Evolutionary conservation across 352 stramenopile species (phyloP), one percentile per base, ranked within the genome.

Genomic region (Pythium pyrilobum): DNA sequence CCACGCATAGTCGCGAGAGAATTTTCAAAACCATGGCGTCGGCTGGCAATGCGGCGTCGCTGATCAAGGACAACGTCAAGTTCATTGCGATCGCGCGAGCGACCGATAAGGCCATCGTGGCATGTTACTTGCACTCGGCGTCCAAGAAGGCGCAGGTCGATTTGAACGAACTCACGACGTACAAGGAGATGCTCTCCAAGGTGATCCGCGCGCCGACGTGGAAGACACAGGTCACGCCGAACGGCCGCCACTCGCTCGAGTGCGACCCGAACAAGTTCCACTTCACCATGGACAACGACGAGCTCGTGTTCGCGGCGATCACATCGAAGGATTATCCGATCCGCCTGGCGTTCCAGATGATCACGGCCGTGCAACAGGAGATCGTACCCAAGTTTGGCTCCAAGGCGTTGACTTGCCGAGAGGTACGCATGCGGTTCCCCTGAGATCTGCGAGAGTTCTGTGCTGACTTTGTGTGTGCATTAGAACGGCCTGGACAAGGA

Each of bases 261-360:
- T 92, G 83, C 57, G 79, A 92, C 51, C 79, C 77, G 12, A 92
- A 92, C 67, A 94, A 94, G 67, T 92, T 92, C 60, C 81, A 94
- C 61, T 92, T 92, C 57, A 92, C 77, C 13, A 91, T 94, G 81
- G 79, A 91, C 76, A 91, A 91, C 59, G 79, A 92, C 55, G 79
- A 94, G 62, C 74, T 92, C 33, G 81, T 92, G 59, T 91, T 92
- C 43, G 76, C 74, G 12, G 77, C 73, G 39, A 89, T 92, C 60
- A 91, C 79, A 5, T 64, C 72, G 56, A 87, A 89, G 51, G 78
- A 90, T 48, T 92, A 92, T 49, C 82, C 82, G 38, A 89, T 92
- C 42, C 77, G 82, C 12, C 52, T 92, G 25, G 81, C 82, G 29
- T 92, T 92, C 52, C 80, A 92, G 60, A 78, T 92, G 67, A 91